Percentiles rank a stretch among this genome's conserved stretches.
Evolutionary conservation across 2,329 filamentous ascomycete species (phyloP).

Genomic region (Exophiala viscosa): DNA sequence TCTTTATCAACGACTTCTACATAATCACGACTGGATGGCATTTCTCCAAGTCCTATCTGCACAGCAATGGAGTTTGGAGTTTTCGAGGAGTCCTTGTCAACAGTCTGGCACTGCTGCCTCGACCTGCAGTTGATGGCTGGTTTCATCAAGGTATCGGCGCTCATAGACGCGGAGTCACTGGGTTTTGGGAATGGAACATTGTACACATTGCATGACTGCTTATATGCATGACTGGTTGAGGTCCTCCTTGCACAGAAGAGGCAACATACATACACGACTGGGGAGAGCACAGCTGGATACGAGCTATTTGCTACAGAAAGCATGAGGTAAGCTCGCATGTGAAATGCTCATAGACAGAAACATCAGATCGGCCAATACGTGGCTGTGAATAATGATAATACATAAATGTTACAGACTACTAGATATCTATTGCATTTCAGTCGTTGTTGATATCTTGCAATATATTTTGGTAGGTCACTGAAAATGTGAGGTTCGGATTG

Average conservation of each 20-base stretch:
- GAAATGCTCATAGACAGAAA: background rate
- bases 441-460: too few relatives aligned
- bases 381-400: conserved; percentile 17
- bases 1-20: background rate
- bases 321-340: conserved; percentile 10
- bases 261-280: conserved; percentile 18
- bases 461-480: too few relatives aligned
- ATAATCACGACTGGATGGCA: background rate
- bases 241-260: conserved; percentile 13
- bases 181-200: conserved; percentile 9
- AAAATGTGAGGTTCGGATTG: too few relatives aligned
- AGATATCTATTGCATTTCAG: too few relatives aligned
- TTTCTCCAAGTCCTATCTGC: conserved; percentile 5
- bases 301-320: conserved; percentile 13
- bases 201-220: conserved; percentile 17
- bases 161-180: conserved; percentile 3
- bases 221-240: conserved; percentile 14
- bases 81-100: conserved; percentile 10
- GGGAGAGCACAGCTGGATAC: conserved; percentile 17
- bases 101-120: conserved; percentile 15
- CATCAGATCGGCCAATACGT: conserved; percentile 2
- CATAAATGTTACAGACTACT: background rate
- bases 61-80: conserved; percentile 22
- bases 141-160: background rate
- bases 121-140: conserved; percentile 4